Evolutionary conservation across 345 rosid species (phyloP), one percentile per base, ranked within the genome.

Genomic region (Eucalyptus virginea): DNA sequence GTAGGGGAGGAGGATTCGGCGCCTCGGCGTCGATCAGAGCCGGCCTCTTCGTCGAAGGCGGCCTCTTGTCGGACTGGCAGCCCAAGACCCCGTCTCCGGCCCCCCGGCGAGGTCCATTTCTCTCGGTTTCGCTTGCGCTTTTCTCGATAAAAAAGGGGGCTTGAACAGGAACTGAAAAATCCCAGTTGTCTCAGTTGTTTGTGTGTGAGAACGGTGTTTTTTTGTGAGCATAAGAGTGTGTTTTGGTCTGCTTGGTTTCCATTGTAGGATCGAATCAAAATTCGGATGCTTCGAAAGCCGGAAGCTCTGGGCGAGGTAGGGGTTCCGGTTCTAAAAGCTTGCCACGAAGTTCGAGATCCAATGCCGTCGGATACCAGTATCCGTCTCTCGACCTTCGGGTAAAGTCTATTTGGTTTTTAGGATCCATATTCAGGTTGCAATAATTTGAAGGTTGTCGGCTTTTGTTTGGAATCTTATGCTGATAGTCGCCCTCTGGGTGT

Each of bases 21-120:
- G 42, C 89, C 32, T 72, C 90, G 87, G 90, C 91, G 8, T 89
- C 92, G 49, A 62, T 94, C 28, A 92, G 90, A 13, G 89, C 93
- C 93, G 81, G 69, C 89, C 92, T 94, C 86, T 97, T 97, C 80
- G 96, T 96, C 3, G 98, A 96, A 56, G 99, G 98, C 47, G 99
- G 98, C 28, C 86, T 92, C 81, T 91, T 97, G 89, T 93, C 96
- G 5, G 98, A 97, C 90, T 96, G 97, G 96, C 90, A 91, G 37
- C 91, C 72, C 89, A 91, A 65, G 67, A 89, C 94, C 87, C 88
- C 92, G 40, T 67, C 90, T 47, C 87, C 93, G 44, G 58, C 91
- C 15, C 92, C 93, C 32, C 86, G 93, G 80, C 90, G 91, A 89
- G 96, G 96, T 92, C 24, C 88, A 60, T 16, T 48, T 47, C 86